Evolutionary conservation across 163 green algal genomes (phyloP), one percentile per base, ranked within the genome.

Genomic region (Volvox carteri): DNA sequence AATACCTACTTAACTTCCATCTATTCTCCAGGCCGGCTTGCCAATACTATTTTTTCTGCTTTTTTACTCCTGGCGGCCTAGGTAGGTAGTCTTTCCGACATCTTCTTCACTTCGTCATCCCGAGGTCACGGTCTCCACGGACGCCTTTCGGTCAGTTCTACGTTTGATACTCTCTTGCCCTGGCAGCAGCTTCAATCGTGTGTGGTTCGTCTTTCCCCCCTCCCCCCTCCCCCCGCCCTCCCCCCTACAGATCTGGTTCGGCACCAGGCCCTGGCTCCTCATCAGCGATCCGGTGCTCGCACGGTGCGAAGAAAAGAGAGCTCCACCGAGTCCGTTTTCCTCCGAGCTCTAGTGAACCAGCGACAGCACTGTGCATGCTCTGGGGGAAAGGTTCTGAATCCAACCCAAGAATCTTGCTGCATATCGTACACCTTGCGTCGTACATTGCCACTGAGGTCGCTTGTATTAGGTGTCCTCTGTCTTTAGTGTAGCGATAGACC

Each of bases 211-310:
- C 37, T 7, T 41, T 39, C 37, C 18, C 68, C 35, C n/a, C 8
- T 6, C 4, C 68, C 37, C 37, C 37, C 19, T 14, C 37, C 35
- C n/a, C 35, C 68, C 19, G 6, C 9, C 68, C 37, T 39, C 62
- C 23, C 33, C 4, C 37, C 0, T 11, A 1, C 81, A 87, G 81
- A 44, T 87, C 0, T 87, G 81, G 81, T 87, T 87, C 33, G 81
- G 65, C 46, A 87, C 52, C 33, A 42, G 48, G 46, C 65, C 65
- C 0, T 87, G 81, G 81, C n/a, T 87, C 21, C 35, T 79, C 33
- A 8, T 87, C 30, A 54, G 33, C 14, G 81, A 87, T 11, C 65
- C 65, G 8, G 65, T 70, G 21, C 81, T 87, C 2, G 50, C 79
- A 12, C 44, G 81, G 81, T 80, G 48, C 67, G 79, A 39, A 19